These are phyloP conservation scores for Hippophae rhamnoides DNA, from an alignment of 306 rosid genomes.

Conservation along the genomic window DNA sequence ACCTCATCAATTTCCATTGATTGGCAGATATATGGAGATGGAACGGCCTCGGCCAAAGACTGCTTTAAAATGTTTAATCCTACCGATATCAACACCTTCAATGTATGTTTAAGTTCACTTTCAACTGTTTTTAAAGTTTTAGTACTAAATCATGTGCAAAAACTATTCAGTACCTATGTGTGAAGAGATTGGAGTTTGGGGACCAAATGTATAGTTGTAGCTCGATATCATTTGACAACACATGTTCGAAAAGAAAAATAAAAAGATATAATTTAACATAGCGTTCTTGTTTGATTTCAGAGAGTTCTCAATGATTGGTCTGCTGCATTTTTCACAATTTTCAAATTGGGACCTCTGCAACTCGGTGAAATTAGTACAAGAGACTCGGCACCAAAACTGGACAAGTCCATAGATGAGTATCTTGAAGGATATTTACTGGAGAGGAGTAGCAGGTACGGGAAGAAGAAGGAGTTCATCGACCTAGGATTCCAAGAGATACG, in stretches of 20 bases:
- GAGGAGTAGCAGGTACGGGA: conserved; percentile 90
- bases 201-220: too few relatives aligned
- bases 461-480: conserved; percentile 90
- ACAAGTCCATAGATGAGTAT: conserved; percentile 87
- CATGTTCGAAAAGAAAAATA: background rate
- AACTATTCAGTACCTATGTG: too few relatives aligned
- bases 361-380: conserved; percentile 35
- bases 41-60: conserved; percentile 63
- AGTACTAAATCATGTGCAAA: too few relatives aligned
- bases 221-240: conserved; percentile 1
- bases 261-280: background rate
- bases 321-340: conserved; percentile 80
- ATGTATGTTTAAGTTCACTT: conserved; percentile 36
- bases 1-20: conserved; percentile 11
- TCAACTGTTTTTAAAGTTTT: background rate
- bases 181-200: too few relatives aligned
- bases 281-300: conserved; percentile 36
- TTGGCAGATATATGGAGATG: conserved; percentile 82
- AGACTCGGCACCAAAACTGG: conserved; percentile 31
- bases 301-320: conserved; percentile 84
- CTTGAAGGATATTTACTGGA: conserved; percentile 88
- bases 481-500: conserved; percentile 97
- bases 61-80: conserved; percentile 99
- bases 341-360: conserved; percentile 56
- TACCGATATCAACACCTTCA: conserved; percentile 46